These are phyloP conservation scores for Camelina hispida DNA, from an alignment of 345 rosid genomes.

Conservation along the genomic window DNA sequence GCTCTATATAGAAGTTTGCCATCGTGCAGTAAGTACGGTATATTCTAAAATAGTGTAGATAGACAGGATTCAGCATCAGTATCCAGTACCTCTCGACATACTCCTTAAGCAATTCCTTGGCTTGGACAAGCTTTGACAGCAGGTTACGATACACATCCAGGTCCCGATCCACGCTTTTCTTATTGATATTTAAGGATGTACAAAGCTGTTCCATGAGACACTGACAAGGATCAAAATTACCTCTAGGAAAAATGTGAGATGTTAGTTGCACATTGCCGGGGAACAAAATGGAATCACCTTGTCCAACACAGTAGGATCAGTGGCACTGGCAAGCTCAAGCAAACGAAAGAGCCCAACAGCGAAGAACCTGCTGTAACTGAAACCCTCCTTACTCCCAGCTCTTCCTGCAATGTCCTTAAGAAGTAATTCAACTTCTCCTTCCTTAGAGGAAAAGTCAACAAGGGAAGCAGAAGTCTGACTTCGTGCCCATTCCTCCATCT, in stretches of 20 bases:
- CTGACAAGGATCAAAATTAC: conserved; percentile 16
- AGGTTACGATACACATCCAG: conserved; percentile 96
- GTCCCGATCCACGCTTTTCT: conserved; percentile 94
- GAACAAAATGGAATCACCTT: conserved; percentile 57
- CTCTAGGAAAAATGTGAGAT: conserved; percentile 13
- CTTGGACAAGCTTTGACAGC: conserved; percentile 95
- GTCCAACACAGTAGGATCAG: conserved; percentile 83
- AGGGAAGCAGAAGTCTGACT: conserved; percentile 71
- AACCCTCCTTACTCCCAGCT: conserved; percentile 71
- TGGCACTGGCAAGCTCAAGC: conserved; percentile 89
- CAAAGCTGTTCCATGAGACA: conserved; percentile 70
- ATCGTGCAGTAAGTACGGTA: conserved; percentile 1
- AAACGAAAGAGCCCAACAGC: conserved; percentile 95
- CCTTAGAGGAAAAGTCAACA: conserved; percentile 71
- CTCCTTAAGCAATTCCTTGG: conserved; percentile 94
- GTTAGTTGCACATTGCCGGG: conserved; percentile 2
- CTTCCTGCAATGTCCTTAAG: conserved; percentile 83
- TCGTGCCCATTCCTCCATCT: conserved; percentile 93
- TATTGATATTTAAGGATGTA: conserved; percentile 78
- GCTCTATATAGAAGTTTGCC: neutral
- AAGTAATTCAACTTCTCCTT: conserved; percentile 82
- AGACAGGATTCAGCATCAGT: conserved; percentile 21
- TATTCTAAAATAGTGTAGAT: neutral
- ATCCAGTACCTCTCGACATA: conserved; percentile 90
- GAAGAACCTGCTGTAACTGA: conserved; percentile 98